A percentile compares a stretch with the other conserved stretches of the same genome.
Evolutionary conservation across 2,329 filamentous ascomycete species (phyloP).

Genomic region (Phialophora expanda): DNA sequence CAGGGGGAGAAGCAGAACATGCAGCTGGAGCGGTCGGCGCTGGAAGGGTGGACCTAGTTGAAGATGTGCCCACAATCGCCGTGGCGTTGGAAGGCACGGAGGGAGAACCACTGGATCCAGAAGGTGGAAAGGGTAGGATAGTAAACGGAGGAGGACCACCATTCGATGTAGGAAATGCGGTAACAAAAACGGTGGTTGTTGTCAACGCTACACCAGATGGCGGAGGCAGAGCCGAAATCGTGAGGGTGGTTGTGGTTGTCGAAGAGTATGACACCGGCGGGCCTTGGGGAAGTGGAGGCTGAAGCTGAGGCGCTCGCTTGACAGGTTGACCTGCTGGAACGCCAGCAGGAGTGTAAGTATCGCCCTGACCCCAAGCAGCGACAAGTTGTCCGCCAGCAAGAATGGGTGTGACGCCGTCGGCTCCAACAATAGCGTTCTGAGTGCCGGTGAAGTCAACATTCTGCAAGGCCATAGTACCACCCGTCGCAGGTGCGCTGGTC

Average conservation of each 20-base stretch:
- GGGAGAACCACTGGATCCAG: constrained; percentile 15
- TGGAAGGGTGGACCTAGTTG: background rate
- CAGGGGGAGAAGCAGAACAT: constrained; percentile 29
- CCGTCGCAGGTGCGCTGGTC: constrained; percentile 67
- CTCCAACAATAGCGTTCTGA: constrained; percentile 68
- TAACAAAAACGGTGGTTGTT: constrained; percentile 17
- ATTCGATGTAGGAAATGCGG: constrained; percentile 11
- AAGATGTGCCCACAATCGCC: background rate
- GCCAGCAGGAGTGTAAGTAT: constrained; percentile 59
- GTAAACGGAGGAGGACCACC: constrained; percentile 10
- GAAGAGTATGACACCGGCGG: constrained; percentile 27
- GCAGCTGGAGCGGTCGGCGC: constrained; percentile 15
- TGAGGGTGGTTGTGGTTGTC: constrained; percentile 31
- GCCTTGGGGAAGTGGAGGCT: constrained; percentile 10
- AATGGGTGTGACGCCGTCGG: constrained; percentile 58
- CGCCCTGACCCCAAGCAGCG: constrained; percentile 78
- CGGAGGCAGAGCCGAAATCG: constrained; percentile 14
- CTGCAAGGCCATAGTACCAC: constrained; percentile 82
- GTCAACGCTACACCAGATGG: constrained; percentile 28
- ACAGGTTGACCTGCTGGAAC: constrained; percentile 24
- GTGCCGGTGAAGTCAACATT: constrained; percentile 84
- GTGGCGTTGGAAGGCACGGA: background rate
- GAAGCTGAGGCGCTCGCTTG: constrained; percentile 26
- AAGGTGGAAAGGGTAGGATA: constrained; percentile 5
- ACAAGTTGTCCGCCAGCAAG: constrained; percentile 73